phyloP scores from a whole-genome alignment of 1,284 basidiomycete species.

The Flammula alnicola region DNA sequence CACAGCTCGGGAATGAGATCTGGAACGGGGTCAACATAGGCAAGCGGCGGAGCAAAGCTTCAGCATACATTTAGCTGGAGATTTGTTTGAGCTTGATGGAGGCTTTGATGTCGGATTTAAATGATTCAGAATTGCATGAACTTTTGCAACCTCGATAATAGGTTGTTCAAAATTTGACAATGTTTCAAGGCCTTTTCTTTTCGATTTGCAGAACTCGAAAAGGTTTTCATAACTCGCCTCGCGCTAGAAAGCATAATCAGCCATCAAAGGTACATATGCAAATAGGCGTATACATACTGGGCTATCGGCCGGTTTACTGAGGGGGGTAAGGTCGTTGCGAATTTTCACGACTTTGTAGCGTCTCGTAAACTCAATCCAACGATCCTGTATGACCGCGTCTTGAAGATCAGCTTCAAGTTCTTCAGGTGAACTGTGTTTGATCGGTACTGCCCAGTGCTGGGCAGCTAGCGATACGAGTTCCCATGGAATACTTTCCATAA shows the following conservation, averaged over 20 bases:
- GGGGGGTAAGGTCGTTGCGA: slow-evolving; percentile 68
- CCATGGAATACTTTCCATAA: slow-evolving; percentile 67
- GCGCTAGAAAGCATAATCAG: slow-evolving; percentile 45
- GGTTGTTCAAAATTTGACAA: slow-evolving; percentile 69
- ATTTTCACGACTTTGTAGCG: slow-evolving; percentile 61
- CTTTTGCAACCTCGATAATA: slow-evolving; percentile 65
- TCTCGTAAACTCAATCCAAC: slow-evolving; percentile 76
- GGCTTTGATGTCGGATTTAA: slow-evolving; percentile 52
- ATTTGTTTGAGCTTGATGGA: slow-evolving; percentile 38
- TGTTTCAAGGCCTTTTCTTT: slow-evolving; percentile 62
- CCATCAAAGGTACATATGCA: background rate
- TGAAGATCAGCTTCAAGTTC: slow-evolving; percentile 48
- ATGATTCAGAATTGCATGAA: slow-evolving; percentile 56
- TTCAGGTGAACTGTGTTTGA: slow-evolving; percentile 48
- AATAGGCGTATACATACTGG: slow-evolving; percentile 63
- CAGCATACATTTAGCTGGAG: slow-evolving; percentile 59
- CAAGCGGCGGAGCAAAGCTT: no score
- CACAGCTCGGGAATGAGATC: slow-evolving; percentile 82
- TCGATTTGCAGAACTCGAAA: slow-evolving; percentile 66
- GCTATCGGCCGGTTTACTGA: slow-evolving; percentile 70
- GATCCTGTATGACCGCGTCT: slow-evolving; percentile 75
- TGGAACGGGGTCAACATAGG: no score
- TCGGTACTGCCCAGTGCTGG: slow-evolving; percentile 51
- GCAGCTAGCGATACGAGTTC: slow-evolving; percentile 56
- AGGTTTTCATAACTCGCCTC: slow-evolving; percentile 61